Evolutionary conservation across 1,284 basidiomycete species (phyloP), one percentile per base, ranked within the genome.

Genomic region (Coniferiporia sulphurascens): DNA sequence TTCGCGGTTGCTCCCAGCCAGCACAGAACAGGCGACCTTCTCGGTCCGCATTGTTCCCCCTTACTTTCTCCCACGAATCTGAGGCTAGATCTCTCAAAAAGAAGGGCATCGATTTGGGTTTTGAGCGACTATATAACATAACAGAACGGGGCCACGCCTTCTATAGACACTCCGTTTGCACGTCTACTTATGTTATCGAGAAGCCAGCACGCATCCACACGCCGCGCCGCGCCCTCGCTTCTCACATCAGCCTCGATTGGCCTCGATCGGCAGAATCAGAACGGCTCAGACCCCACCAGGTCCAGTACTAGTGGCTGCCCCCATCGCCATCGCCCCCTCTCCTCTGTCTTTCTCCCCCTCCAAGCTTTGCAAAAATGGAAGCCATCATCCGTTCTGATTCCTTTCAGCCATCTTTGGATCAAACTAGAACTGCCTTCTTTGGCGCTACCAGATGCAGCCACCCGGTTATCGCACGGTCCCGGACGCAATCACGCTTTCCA

Each of bases 341-440:
- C 46, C n/a, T 19, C 41, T 13, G 19, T 56, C 12, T 48, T 9
- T 48, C 32, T 49, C 46, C 19, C 54, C 46, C 27, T 15, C 8
- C 54, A 36, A 49, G 45, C 43, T 22, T 52, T 51, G 56, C 48
- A 57, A 50, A 27, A 27, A 50, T 57, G 56, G 56, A 57, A 57
- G 56, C 55, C 27, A 27, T 27, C 27, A 27, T 27, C 3, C 27
- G 27, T 5, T 34, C 45, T 36, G 45, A 38, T 48, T 38, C 54
- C 10, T 41, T 13, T 38, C 17, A 34, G n/a, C 48, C 56, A 50
- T 52, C 56, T 57, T 41, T 51, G 49, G 17, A 57, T 57, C 56
- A 43, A 43, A 36, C 27, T 27, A 27, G 27, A 27, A 27, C 46
- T 51, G 27, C 55, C 55, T 32, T 56, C 10, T 56, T 56, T 56